A percentile compares a stretch with the other conserved stretches of the same genome.
Evolutionary conservation across 1,284 basidiomycete species (phyloP).

Genomic region (Mycena sp.): DNA sequence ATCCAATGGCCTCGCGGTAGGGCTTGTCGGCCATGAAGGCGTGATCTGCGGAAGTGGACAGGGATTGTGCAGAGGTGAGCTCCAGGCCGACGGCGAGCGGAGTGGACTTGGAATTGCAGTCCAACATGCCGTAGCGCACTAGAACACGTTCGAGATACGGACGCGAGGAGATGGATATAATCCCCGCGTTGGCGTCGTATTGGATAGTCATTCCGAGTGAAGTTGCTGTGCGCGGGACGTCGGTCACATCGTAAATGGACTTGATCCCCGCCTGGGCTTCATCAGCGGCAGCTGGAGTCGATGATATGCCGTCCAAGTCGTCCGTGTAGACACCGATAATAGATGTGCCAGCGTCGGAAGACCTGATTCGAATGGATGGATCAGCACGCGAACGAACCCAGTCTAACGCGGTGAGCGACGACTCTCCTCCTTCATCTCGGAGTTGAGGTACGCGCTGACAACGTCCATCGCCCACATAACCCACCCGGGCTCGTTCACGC

Average conservation of each 20-base stretch:
- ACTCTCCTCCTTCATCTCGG: constrained; percentile 37
- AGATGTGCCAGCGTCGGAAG: background rate
- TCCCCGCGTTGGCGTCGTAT: constrained; percentile 10
- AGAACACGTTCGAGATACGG: constrained; percentile 21
- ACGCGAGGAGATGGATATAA: constrained; percentile 12
- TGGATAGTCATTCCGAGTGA: constrained; percentile 26
- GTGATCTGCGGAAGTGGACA: constrained; percentile 17
- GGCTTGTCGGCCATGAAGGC: constrained; percentile 40
- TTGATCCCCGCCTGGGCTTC: constrained; percentile 11
- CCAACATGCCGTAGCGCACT: constrained; percentile 15
- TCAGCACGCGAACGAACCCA: constrained; percentile 23
- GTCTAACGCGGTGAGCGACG: background rate
- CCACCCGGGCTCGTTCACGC: constrained; percentile 21
- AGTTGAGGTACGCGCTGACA: constrained; percentile 23
- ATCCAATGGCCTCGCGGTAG: constrained; percentile 39
- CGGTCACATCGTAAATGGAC: constrained; percentile 7
- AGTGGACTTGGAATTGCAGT: constrained; percentile 22
- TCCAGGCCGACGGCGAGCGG: constrained; percentile 8
- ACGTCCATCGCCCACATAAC: constrained; percentile 23
- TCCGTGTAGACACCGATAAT: constrained; percentile 21
- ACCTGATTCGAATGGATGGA: constrained; percentile 10
- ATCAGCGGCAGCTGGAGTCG: constrained; percentile 4
- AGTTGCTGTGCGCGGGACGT: constrained; percentile 10
- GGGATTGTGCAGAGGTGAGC: background rate
- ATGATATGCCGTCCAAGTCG: constrained; percentile 18